Percentiles rank a stretch among this genome's conserved stretches.
Evolutionary conservation across 805 yeast genomes (phyloP).

Genomic region (Myxozyma melibiosi): DNA sequence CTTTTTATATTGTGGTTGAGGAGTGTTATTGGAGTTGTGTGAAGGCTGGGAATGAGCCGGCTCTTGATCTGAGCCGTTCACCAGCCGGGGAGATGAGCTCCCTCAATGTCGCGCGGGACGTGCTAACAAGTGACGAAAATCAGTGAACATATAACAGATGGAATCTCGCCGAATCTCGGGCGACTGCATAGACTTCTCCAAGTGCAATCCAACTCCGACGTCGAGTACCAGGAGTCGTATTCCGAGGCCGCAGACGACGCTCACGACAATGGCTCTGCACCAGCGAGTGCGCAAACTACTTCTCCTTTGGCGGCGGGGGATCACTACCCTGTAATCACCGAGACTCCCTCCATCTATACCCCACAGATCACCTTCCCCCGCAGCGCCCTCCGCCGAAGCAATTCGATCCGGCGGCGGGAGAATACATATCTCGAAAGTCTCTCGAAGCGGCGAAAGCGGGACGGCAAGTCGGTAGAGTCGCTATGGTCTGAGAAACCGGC

Average conservation of each 20-base stretch:
- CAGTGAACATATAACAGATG: no score
- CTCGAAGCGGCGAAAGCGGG: slow-evolving; percentile 23
- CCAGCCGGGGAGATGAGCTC: no score
- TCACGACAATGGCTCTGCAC: slow-evolving; percentile 3
- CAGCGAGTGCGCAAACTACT: neutral
- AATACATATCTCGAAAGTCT: slow-evolving; percentile 20
- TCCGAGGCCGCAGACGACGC: slow-evolving; percentile 2
- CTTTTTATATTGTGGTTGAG: neutral
- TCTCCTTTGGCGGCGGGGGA: neutral
- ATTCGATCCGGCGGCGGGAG: slow-evolving; percentile 20
- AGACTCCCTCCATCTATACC: neutral
- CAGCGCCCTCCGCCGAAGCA: slow-evolving; percentile 18
- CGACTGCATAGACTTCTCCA: neutral
- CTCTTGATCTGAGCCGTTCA: no score
- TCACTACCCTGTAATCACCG: neutral
- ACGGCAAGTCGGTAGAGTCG: slow-evolving; percentile 1
- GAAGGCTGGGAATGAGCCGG: no score
- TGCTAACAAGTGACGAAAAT: no score
- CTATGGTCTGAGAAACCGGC: slow-evolving; percentile 18
- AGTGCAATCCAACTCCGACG: neutral
- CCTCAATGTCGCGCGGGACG: no score
- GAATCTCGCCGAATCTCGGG: no score
- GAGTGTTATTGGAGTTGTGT: no score
- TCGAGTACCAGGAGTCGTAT: slow-evolving; percentile 4
- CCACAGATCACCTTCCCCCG: slow-evolving; percentile 2